Base-by-base conservation (phyloP, 1,139 yeast genomes). In the Yamadazyma diospyri region DNA sequence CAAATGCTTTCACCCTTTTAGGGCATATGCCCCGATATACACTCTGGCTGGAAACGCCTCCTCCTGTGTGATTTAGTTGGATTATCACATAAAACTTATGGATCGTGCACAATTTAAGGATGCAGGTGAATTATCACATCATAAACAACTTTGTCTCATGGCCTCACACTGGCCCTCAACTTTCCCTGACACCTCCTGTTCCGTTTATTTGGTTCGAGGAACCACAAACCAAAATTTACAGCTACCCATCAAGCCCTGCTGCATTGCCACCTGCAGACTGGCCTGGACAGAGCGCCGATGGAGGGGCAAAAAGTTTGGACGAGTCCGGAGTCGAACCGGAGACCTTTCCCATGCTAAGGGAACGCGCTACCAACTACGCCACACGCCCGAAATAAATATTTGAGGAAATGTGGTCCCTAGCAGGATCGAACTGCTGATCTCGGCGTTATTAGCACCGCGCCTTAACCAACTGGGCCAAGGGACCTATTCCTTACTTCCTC, bases 281-380 rank as follows among this genome's bases (percentile, higher is more conserved):
- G 13, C 9, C 23, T 4, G 16, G 16, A 14, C 7, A 5, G 2
- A 10, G 12, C 10, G 6, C 10, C 14, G 10, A 29, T n/a, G 4
- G 17, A 18, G 18, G 33, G 27, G 35, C 43, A 43, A 55, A 59
- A 60, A 46, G 29, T 51, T 48, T 79, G 85, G 86, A 80, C 86
- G 85, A 80, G 86, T 77, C 81, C 79, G 86, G 86, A 80, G 72
- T 80, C 82, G 87, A 80, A 80, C 87, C 85, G 78, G 79, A 76
- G 87, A 79, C 86, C 87, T 80, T 76, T 77, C 83, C 77, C 86
- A 78, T 79, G 87, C 87, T 76, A 80, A 78, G 86, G 78, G 82
- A 76, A 76, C 86, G 86, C 87, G 86, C 86, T 80, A 79, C 87
- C 87, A 78, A 79, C 87, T 80, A 75, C 86, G 87, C 87, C 86